phyloP scores from a whole-genome alignment of 768 basidiomycete genomes.

The Calocybe cyanea region DNA sequence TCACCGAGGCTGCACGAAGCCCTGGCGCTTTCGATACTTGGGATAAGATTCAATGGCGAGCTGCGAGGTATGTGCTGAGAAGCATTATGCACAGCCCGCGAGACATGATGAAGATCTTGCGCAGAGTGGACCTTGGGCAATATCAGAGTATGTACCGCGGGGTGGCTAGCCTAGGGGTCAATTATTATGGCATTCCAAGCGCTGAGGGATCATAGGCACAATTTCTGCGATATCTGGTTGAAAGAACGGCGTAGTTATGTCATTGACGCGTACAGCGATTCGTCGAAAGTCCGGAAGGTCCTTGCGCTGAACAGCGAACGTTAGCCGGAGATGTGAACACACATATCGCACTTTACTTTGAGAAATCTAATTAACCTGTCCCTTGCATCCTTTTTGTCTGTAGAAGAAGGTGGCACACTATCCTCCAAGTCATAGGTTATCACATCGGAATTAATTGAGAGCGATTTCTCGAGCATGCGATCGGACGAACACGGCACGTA shows the following conservation, averaged over 20 bases:
- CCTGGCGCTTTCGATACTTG: slow-evolving; percentile 83
- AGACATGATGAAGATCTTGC: slow-evolving; percentile 62
- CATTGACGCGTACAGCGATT: slow-evolving; percentile 73
- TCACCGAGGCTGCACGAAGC: slow-evolving; percentile 61
- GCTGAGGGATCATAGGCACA: slow-evolving; percentile 26
- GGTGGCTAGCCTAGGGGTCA: slow-evolving; percentile 25
- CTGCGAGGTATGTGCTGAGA: slow-evolving; percentile 23
- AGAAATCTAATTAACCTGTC: slow-evolving; percentile 52
- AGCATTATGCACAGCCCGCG: slow-evolving; percentile 37
- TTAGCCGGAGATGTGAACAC: background rate
- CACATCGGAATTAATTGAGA: slow-evolving; percentile 59
- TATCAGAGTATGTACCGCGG: slow-evolving; percentile 60
- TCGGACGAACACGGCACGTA: slow-evolving; percentile 82
- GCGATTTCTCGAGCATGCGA: slow-evolving; percentile 78
- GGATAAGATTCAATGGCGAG: slow-evolving; percentile 54
- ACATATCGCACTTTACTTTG: slow-evolving; percentile 32
- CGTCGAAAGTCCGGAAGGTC: slow-evolving; percentile 41
- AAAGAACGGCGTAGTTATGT: slow-evolving; percentile 62
- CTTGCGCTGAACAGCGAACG: slow-evolving; percentile 15
- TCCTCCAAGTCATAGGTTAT: slow-evolving; percentile 91
- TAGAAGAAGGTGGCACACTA: slow-evolving; percentile 65
- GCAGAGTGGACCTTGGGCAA: slow-evolving; percentile 81
- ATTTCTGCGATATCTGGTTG: slow-evolving; percentile 57
- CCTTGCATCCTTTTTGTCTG: slow-evolving; percentile 60
- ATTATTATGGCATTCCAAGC: background rate